phyloP scores from a whole-genome alignment of 1,139 yeast genomes.

The Hemisphaericaspora lyxosophila region DNA sequence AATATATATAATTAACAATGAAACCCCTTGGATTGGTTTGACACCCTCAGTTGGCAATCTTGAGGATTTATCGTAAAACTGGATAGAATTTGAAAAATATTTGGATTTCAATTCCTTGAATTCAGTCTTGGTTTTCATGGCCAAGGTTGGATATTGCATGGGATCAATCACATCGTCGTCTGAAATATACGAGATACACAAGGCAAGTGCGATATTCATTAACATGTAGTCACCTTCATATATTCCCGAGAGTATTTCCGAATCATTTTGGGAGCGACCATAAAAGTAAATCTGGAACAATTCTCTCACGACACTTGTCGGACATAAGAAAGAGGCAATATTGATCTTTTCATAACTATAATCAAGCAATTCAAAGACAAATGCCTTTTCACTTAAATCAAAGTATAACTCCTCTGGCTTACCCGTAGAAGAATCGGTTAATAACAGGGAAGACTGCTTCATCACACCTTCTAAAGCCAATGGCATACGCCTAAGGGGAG shows the following conservation, averaged over 20 bases:
- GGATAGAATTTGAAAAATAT: conserved; percentile 20
- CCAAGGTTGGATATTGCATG: conserved; percentile 9
- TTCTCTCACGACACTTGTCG: conserved; percentile 7
- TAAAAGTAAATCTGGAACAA: conserved; percentile 13
- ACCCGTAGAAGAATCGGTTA: conserved; percentile 8
- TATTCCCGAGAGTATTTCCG: conserved; percentile 7
- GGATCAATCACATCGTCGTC: conserved; percentile 6
- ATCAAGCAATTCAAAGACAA: conserved; percentile 13
- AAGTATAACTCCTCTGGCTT: conserved; percentile 6
- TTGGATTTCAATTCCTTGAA: conserved; percentile 9
- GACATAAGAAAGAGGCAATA: conserved; percentile 12
- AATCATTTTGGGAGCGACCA: conserved; percentile 9
- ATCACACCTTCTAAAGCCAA: conserved; percentile 7
- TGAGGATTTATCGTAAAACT: conserved; percentile 22
- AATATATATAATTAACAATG: conserved; percentile 22
- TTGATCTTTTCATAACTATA: conserved; percentile 8
- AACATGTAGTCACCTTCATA: conserved; percentile 16
- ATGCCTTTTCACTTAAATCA: conserved; percentile 6
- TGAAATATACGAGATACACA: conserved; percentile 13
- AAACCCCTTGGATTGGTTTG: conserved; percentile 23
- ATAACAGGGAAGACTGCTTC: neutral
- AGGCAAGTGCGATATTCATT: conserved; percentile 18
- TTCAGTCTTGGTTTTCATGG: conserved; percentile 5
- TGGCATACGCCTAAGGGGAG: conserved; percentile 13
- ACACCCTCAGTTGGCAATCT: conserved; percentile 21